A percentile compares a stretch with the other conserved stretches of the same genome.
Evolutionary conservation across 2,329 filamentous ascomycete genomes (phyloP).

Genomic region (Aphanoascus verrucosus): DNA sequence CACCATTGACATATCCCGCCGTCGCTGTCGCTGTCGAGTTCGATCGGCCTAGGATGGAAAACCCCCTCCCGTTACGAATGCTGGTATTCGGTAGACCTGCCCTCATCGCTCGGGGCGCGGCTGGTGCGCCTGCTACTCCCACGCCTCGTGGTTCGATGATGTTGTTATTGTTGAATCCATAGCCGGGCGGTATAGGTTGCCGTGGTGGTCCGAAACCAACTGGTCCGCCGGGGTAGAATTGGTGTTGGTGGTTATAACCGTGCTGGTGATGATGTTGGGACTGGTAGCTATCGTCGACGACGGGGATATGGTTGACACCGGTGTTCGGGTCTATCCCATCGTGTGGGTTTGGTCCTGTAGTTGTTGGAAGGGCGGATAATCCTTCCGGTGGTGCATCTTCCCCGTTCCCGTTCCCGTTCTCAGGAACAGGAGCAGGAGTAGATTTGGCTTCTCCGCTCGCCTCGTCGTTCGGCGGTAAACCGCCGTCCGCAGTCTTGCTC

Average conservation of each 20-base stretch:
- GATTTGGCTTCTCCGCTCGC: not conserved
- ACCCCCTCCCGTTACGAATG: constrained; percentile 52
- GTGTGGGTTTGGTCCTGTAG: not conserved
- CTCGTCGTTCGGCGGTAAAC: constrained; percentile 13
- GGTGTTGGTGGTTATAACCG: not conserved
- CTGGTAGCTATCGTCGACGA: constrained; percentile 2
- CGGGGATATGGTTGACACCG: constrained; percentile 6
- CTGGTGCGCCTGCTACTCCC: constrained; percentile 63
- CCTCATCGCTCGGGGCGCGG: constrained; percentile 88
- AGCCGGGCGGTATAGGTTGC: not conserved
- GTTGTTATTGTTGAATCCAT: constrained; percentile 1
- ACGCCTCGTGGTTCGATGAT: constrained; percentile 37
- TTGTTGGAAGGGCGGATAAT: constrained; percentile 5
- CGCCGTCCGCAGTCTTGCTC: constrained; percentile 12
- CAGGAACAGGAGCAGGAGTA: no score
- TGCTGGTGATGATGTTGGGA: no score
- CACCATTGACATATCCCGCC: constrained; percentile 2
- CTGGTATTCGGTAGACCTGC: constrained; percentile 77
- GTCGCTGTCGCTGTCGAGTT: not conserved
- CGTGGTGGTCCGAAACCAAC: not conserved
- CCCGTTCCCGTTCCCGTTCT: no score
- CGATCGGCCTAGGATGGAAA: constrained; percentile 29
- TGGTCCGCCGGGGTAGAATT: not conserved
- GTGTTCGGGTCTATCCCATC: not conserved
- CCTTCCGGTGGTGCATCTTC: not conserved